Base-by-base conservation (phyloP, 129 eudicot species). In the Saussurea involucrata region DNA sequence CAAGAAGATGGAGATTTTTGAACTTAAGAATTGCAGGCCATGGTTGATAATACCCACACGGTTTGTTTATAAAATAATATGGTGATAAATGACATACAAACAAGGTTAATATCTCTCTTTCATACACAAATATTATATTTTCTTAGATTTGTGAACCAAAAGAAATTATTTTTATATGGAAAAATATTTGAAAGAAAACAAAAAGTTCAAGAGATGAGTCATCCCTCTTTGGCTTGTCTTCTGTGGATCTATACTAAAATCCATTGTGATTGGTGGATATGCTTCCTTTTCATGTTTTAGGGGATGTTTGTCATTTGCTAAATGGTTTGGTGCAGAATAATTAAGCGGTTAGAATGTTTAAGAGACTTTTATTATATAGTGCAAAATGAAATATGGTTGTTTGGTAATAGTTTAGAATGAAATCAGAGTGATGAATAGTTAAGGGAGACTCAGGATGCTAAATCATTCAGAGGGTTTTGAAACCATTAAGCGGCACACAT, bases 21-120 rank as follows among this genome's bases (percentile, higher is more conserved):
- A 18, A 32, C 42, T 68, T 42, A 65, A 64, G 27, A 17, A 29
- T 65, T 72, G 83, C 83, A 80, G 83, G 83, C 83, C 78, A 5
- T 64, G 78, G 78, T 69, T 80, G 78, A 66, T 72, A 46, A 65
- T 65, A 80, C 27, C 78, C 68, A 73, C 46, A 80, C 25, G 29
- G 33, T 17, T 73, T 42, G 61, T 67, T 73, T 29, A 66, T 65
- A 49, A 71, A 24, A 78, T 71, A n/a, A 33, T n/a, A 49, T 15
- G 58, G 58, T 49, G 58, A 20, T 18, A 17, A 70, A 63, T 71
- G 83, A 79, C 76, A 78, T 31, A 32, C 6, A 32, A 32, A 79
- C 78, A 79, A 42, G 53, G 72, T 71, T 37, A 9, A 63, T 71
- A 27, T 61, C 25, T 61, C 25, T 24, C 61, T 65, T 53, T 53